A percentile compares a stretch with the other conserved stretches of the same genome.
phyloP scores from a whole-genome alignment of 1,284 basidiomycete species.

The Trametes versicolor region DNA sequence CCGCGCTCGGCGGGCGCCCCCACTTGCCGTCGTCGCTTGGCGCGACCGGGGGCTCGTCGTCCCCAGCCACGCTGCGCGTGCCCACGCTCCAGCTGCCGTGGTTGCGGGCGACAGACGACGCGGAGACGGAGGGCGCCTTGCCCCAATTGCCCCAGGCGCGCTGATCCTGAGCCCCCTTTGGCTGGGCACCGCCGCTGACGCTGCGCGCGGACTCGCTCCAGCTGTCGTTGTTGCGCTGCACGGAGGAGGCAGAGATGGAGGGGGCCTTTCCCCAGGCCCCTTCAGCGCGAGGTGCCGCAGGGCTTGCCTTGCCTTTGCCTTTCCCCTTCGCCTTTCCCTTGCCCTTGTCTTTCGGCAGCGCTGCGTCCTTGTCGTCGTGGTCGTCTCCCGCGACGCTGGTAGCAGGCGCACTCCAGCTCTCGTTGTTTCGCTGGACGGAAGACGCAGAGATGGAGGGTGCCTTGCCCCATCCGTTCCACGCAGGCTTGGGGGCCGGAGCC shows the following conservation, averaged over 20 bases:
- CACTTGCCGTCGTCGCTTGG: slow-evolving; percentile 23
- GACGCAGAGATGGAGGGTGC: slow-evolving; percentile 29
- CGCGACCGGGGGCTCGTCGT: slow-evolving; percentile 17
- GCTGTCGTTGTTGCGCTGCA: slow-evolving; percentile 30
- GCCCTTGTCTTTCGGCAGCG: background rate
- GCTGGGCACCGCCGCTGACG: background rate
- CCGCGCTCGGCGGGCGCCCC: slow-evolving; percentile 21
- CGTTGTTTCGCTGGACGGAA: slow-evolving; percentile 29
- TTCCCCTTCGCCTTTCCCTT: background rate
- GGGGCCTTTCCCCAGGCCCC: slow-evolving; percentile 28
- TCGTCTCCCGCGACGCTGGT: background rate
- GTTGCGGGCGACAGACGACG: slow-evolving; percentile 27
- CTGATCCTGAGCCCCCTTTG: background rate
- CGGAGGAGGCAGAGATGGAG: slow-evolving; percentile 28
- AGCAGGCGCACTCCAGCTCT: slow-evolving; percentile 28
- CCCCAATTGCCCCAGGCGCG: slow-evolving; percentile 18
- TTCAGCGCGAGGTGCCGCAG: background rate
- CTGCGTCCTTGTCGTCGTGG: background rate
- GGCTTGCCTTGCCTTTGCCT: background rate
- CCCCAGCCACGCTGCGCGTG: slow-evolving; percentile 11
- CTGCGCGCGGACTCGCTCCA: slow-evolving; percentile 25
- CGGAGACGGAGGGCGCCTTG: slow-evolving; percentile 25
- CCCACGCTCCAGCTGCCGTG: slow-evolving; percentile 31
- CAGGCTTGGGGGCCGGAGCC: background rate
- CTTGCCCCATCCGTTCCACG: slow-evolving; percentile 23